phyloP scores from a whole-genome alignment of 176 grass and related monocot genomes.

The Juncus inflexus region DNA sequence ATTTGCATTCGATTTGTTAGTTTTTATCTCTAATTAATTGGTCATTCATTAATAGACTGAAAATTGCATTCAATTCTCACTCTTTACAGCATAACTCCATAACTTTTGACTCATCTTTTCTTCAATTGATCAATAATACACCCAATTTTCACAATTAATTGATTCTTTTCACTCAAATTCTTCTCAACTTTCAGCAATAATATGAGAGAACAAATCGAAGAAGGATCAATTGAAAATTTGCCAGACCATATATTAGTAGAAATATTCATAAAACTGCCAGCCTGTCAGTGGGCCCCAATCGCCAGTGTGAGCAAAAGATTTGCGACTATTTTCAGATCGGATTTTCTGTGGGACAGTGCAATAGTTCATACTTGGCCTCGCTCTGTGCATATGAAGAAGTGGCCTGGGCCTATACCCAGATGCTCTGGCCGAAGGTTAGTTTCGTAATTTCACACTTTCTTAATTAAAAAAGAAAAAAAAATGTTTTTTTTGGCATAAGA shows the following conservation, averaged over 20 bases:
- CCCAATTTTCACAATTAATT: no score
- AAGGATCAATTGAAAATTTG: constrained; percentile 46
- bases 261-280: constrained; percentile 61
- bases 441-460: constrained; percentile 13
- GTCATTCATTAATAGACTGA: no score
- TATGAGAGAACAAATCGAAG: constrained; percentile 52
- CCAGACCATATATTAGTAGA: constrained; percentile 90
- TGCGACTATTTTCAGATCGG: constrained; percentile 71
- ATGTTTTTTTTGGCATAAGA: background rate
- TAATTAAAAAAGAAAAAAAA: background rate
- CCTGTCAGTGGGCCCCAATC: constrained; percentile 59
- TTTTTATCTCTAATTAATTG: no score
- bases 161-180: no score
- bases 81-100: no score
- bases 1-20: no score
- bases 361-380: constrained; percentile 63
- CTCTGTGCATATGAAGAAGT: constrained; percentile 54
- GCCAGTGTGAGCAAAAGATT: constrained; percentile 80
- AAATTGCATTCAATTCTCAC: no score
- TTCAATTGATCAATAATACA: no score
- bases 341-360: constrained; percentile 83
- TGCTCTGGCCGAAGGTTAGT: constrained; percentile 75
- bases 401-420: constrained; percentile 97
- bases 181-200: constrained; percentile 1
- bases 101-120: no score